A percentile compares a stretch with the other conserved stretches of the same genome.
Conservation (phyloP, 805 yeast genomes). For the Metschnikowia anglica region DNA sequence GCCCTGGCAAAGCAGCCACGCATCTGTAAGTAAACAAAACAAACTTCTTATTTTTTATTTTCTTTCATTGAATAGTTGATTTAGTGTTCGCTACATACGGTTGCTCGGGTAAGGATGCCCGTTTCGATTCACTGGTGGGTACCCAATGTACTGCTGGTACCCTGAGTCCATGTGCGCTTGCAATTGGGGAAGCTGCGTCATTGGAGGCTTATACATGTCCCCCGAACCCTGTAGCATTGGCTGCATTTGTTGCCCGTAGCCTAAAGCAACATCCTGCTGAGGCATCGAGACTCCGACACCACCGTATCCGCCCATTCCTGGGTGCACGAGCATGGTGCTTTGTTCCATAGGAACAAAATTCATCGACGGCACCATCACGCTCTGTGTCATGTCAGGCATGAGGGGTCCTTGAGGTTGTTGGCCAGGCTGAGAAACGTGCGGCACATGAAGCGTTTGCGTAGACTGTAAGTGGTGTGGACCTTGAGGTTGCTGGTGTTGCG, state of each 20-base stretch:
- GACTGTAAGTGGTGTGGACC: constrained; percentile 4
- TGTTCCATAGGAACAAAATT: constrained; percentile 17
- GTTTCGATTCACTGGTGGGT: constrained; percentile 7
- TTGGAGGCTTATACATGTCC: constrained; percentile 15
- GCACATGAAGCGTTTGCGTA: background rate
- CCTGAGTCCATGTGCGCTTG: constrained; percentile 17
- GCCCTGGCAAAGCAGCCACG: too few species aligned
- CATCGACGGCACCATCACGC: constrained; percentile 13
- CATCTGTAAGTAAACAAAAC: background rate
- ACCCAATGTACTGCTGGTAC: constrained; percentile 14
- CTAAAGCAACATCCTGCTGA: constrained; percentile 15
- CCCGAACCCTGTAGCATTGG: constrained; percentile 9
- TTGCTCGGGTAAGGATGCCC: constrained; percentile 4
- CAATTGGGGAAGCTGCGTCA: constrained; percentile 16
- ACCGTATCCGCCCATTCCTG: constrained; percentile 6
- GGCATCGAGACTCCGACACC: constrained; percentile 5
- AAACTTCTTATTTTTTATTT: too few species aligned
- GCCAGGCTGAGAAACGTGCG: constrained; percentile 1
- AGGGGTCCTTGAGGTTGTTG: background rate
- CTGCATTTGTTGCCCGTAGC: constrained; percentile 15
- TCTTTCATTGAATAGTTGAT: background rate
- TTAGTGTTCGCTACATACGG: constrained; percentile 8
- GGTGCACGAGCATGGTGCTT: constrained; percentile 14
- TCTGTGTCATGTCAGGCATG: constrained; percentile 8
- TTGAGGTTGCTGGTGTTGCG: constrained; percentile 4